Percentiles rank a stretch among this genome's conserved stretches.
phyloP scores from a whole-genome alignment of 2,329 filamentous ascomycete genomes.

The Corinectria fuckeliana region DNA sequence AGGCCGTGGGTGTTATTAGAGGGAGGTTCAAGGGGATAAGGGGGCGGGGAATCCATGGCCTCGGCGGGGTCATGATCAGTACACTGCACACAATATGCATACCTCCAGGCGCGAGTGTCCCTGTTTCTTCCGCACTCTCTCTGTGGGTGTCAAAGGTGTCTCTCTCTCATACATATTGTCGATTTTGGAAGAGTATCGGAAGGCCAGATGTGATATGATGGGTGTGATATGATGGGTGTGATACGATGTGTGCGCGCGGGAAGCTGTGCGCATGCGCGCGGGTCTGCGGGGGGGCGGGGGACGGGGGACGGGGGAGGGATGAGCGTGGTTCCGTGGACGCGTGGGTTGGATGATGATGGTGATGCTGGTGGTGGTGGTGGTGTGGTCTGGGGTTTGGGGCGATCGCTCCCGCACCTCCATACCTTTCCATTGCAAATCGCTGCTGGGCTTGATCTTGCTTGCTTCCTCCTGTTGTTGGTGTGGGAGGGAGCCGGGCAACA shows the following conservation, averaged over 20 bases:
- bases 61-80: slow-evolving; percentile 18
- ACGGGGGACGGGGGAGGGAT: slow-evolving; percentile 3
- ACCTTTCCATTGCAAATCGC: slow-evolving; percentile 8
- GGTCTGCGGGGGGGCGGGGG: slow-evolving; percentile 11
- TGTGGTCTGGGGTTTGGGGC: slow-evolving; percentile 41
- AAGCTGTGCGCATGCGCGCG: slow-evolving; percentile 28
- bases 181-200: not conserved
- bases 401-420: slow-evolving; percentile 45
- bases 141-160: not conserved
- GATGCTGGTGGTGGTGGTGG: slow-evolving; percentile 26
- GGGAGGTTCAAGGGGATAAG: not conserved
- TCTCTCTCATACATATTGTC: not conserved
- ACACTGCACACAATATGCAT: too few species aligned
- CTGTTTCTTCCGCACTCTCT: not conserved
- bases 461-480: not conserved
- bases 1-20: slow-evolving; percentile 5
- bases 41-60: slow-evolving; percentile 20
- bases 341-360: too few species aligned
- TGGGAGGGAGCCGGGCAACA: not conserved
- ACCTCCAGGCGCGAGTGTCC: not conserved
- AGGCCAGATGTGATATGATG: not conserved
- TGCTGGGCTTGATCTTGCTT: slow-evolving; percentile 6
- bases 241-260: slow-evolving; percentile 29
- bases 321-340: slow-evolving; percentile 11
- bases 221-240: slow-evolving; percentile 1